A percentile compares a stretch with the other conserved stretches of the same genome.
Evolutionary conservation across 345 rosid genomes (phyloP).

Genomic region (Ailanthus altissimus): DNA sequence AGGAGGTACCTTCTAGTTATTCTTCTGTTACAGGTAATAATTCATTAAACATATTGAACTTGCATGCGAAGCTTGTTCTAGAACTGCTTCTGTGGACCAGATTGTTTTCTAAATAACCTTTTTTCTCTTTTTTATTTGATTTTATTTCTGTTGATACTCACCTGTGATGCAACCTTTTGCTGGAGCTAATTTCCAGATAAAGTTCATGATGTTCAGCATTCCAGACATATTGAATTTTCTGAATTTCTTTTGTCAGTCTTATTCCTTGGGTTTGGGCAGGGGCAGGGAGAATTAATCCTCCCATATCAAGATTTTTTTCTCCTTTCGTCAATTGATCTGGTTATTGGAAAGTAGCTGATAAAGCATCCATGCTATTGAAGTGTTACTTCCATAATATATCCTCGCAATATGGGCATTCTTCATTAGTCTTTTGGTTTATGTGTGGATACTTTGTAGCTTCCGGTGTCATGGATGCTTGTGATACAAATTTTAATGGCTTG

Average conservation of each 20-base stretch:
- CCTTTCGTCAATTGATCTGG: background rate
- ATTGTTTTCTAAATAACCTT: constrained; percentile 14
- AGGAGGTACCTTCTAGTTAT: constrained; percentile 99
- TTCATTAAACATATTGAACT: constrained; percentile 56
- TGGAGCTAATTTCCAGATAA: background rate
- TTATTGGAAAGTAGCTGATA: background rate
- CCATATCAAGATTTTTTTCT: background rate
- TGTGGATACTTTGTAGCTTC: background rate
- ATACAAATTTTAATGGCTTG: background rate
- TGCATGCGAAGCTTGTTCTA: constrained; percentile 57
- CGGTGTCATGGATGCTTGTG: background rate
- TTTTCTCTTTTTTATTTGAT: no score
- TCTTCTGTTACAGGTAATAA: constrained; percentile 98
- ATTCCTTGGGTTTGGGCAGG: background rate
- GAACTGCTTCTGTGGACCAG: constrained; percentile 36
- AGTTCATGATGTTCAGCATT: constrained; percentile 7
- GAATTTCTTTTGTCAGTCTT: constrained; percentile 1
- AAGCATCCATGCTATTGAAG: background rate
- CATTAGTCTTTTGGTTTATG: background rate
- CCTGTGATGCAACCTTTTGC: background rate
- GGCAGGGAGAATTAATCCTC: background rate
- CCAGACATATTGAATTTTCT: constrained; percentile 1
- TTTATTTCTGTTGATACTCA: background rate
- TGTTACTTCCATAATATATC: background rate
- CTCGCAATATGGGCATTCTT: background rate